These are phyloP conservation scores for Bacidia gigantensis DNA, from an alignment of 495 filamentous ascomycete species.

Conservation along the genomic window DNA sequence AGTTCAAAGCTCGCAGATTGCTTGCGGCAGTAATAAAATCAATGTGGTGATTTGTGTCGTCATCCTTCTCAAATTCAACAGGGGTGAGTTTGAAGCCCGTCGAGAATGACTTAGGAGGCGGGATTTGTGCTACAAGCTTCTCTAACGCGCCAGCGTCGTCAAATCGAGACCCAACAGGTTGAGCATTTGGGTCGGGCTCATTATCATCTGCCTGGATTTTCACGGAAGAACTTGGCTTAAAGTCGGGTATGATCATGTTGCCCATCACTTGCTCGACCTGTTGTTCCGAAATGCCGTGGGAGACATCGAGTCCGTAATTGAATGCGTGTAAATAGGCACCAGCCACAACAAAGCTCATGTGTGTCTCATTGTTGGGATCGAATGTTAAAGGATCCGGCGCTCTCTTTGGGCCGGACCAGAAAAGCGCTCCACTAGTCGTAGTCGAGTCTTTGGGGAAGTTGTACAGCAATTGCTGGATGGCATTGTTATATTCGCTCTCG, in stretches of 20 bases:
- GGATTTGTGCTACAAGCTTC: slow-evolving; percentile 50
- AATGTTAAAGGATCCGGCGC: slow-evolving; percentile 88
- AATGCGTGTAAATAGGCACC: slow-evolving; percentile 90
- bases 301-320: slow-evolving; percentile 84
- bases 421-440: slow-evolving; percentile 76
- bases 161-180: slow-evolving; percentile 34
- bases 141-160: slow-evolving; percentile 62
- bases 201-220: slow-evolving; percentile 96
- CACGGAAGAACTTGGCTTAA: slow-evolving; percentile 77
- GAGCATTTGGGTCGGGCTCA: slow-evolving; percentile 85
- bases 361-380: slow-evolving; percentile 65
- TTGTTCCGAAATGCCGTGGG: slow-evolving; percentile 50
- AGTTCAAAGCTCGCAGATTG: slow-evolving; percentile 94
- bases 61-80: slow-evolving; percentile 99
- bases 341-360: slow-evolving; percentile 74
- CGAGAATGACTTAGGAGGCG: slow-evolving; percentile 62
- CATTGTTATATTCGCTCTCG: slow-evolving; percentile 94
- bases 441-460: slow-evolving; percentile 94
- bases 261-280: slow-evolving; percentile 68
- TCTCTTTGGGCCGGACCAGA: slow-evolving; percentile 98
- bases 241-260: slow-evolving; percentile 93
- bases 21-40: slow-evolving; percentile 97
- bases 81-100: slow-evolving; percentile 69
- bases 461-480: slow-evolving; percentile 88
- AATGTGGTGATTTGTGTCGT: slow-evolving; percentile 96